A percentile compares a stretch with the other conserved stretches of the same genome.
Conservation (phyloP, 2,329 filamentous ascomycete species). For the Torrubiellomyces zombiae region DNA sequence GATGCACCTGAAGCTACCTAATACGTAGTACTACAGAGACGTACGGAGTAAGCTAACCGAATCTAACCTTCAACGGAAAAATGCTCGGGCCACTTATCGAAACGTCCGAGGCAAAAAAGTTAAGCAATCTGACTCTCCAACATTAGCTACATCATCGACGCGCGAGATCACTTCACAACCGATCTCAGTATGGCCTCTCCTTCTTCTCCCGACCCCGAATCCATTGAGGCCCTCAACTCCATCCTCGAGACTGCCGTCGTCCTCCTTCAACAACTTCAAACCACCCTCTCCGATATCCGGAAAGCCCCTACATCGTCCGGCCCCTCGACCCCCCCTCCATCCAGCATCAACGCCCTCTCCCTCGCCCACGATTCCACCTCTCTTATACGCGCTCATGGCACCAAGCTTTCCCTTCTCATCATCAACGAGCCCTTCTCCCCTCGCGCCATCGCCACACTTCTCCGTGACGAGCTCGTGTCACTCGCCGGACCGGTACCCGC, state of each 20-base stretch:
- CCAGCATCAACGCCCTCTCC: constrained; percentile 39
- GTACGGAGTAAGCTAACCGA: no score
- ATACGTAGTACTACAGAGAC: no score
- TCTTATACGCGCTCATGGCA: constrained; percentile 66
- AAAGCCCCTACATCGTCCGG: constrained; percentile 8
- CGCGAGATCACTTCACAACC: no score
- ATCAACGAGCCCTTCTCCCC: constrained; percentile 79
- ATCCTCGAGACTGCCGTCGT: constrained; percentile 19
- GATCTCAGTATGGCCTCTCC: no score
- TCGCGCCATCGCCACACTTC: constrained; percentile 51
- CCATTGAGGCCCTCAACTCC: constrained; percentile 20
- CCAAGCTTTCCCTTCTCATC: constrained; percentile 73
- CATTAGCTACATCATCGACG: no score
- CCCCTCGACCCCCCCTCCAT: constrained; percentile 5
- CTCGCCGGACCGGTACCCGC: constrained; percentile 58
- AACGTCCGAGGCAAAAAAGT: no score
- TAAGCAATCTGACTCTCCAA: no score
- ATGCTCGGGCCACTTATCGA: no score
- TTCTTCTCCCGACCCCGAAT: constrained; percentile 9
- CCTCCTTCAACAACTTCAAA: constrained; percentile 26
- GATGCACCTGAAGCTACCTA: no score
- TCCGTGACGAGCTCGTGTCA: constrained; percentile 59
- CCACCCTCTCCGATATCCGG: constrained; percentile 22
- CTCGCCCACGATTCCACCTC: constrained; percentile 56
- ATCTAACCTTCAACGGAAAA: no score